A percentile compares a stretch with the other conserved stretches of the same genome.
These are phyloP conservation scores for Leishmania amazonensis DNA, from an alignment of 208 protist genomes.

Conservation along the genomic window DNA sequence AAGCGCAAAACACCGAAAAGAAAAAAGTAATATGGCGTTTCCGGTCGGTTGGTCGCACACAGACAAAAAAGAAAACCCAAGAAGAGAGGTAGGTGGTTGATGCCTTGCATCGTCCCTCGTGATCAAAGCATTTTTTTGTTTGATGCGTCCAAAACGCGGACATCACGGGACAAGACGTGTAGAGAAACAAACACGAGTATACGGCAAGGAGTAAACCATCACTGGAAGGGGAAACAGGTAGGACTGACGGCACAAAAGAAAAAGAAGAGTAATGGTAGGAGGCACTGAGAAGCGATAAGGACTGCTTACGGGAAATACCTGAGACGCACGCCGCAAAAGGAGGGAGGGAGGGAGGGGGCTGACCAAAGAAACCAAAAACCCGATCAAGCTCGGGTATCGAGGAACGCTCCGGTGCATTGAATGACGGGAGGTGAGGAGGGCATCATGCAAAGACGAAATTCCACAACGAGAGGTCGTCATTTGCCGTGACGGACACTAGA, in stretches of 20 bases:
- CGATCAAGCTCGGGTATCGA: neutral
- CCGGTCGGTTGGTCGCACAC: neutral
- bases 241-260: neutral
- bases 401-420: neutral
- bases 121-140: neutral
- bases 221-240: neutral
- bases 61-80: neutral
- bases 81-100: neutral
- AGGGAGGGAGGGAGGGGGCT: no score
- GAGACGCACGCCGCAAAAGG: no score
- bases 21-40: neutral
- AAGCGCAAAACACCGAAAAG: neutral
- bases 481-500: neutral
- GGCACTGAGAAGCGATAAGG: neutral
- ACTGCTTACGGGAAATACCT: neutral
- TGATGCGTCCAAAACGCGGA: neutral
- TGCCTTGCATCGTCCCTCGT: neutral
- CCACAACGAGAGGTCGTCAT: neutral
- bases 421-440: neutral
- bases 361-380: neutral
- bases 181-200: neutral
- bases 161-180: neutral
- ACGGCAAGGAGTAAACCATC: neutral
- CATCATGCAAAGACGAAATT: neutral
- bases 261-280: neutral